Evolutionary conservation across 139 green algal species (phyloP), one percentile per base, ranked within the genome.

Genomic region (Auxenochlorella pyrenoidosa): DNA sequence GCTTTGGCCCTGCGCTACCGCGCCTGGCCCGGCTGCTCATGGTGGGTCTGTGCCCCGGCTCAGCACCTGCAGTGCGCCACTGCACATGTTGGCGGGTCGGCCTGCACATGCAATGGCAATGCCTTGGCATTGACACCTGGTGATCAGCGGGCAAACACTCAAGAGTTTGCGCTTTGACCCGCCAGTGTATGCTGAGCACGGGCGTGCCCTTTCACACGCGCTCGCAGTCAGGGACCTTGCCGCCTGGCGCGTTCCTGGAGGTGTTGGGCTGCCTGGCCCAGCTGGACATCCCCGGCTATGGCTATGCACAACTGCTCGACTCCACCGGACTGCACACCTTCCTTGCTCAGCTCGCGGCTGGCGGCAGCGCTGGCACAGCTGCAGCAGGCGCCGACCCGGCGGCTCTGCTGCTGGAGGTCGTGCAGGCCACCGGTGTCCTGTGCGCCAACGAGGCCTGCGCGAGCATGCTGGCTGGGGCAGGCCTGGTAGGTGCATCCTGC

Each of bases 231-330:
- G 76, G 44, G 13, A 41, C 44, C 24, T 51, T 82, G 75, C 75
- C 89, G 2, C 89, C 93, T 0, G 92, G 96, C 88, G 87, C 96
- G 22, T 95, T 95, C 81, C 87, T 95, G 26, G 95, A 97, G 87
- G 92, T 97, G 54, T 86, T 98, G 77, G 96, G 95, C 73, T 93
- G 90, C 40, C 86, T 98, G 36, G 94, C 94, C 75, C 96, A 96
- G 86, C 88, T 98, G 40, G 92, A 92, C 87, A 93, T 96, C 66
- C 92, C 93, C 2, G 93, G 94, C 86, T 94, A 95, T 83, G 92
- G 96, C 89, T 96, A 95, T 79, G 81, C 89, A 43, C 47, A 86
- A 0, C 75, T 97, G 40, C 88, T 95, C 24, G 51, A 32, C 3
- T 92, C 94, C 87, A 94, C 96, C 73, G 87, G 92, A 71, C 90